phyloP scores from a whole-genome alignment of 768 basidiomycete genomes.

The Serpula lacrymans region DNA sequence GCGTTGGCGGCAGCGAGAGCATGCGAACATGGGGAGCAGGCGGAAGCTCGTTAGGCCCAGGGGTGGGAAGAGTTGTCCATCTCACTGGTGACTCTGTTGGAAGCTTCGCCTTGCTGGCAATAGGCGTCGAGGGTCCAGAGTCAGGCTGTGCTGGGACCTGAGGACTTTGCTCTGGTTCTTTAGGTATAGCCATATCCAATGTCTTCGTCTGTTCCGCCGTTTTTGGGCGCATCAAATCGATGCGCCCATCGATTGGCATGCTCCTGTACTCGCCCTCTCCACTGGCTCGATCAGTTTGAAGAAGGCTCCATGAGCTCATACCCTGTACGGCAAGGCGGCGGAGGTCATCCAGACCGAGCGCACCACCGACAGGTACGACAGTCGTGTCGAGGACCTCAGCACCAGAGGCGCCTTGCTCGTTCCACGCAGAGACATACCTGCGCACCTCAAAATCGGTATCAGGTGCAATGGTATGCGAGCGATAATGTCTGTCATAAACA shows the following conservation, averaged over 20 bases:
- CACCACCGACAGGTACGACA: slow-evolving; percentile 12
- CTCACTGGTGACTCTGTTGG: slow-evolving; percentile 32
- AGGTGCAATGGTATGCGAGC: slow-evolving; percentile 47
- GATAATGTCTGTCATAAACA: slow-evolving; percentile 87
- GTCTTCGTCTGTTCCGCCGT: slow-evolving; percentile 3
- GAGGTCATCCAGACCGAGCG: slow-evolving; percentile 41
- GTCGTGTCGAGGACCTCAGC: background rate
- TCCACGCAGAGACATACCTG: slow-evolving; percentile 76
- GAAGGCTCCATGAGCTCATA: slow-evolving; percentile 15
- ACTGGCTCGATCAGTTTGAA: slow-evolving; percentile 8
- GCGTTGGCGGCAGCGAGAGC: slow-evolving; percentile 46
- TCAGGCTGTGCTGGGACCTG: no score
- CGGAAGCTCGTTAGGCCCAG: slow-evolving; percentile 59
- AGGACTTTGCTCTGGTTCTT: no score
- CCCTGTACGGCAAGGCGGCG: slow-evolving; percentile 30
- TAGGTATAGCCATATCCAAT: no score
- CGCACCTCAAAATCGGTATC: slow-evolving; percentile 56
- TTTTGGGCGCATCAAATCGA: slow-evolving; percentile 72
- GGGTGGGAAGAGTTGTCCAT: slow-evolving; percentile 58
- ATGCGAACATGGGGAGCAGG: slow-evolving; percentile 52
- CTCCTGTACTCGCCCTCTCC: slow-evolving; percentile 74
- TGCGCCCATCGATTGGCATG: slow-evolving; percentile 83
- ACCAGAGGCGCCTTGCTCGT: slow-evolving; percentile 31
- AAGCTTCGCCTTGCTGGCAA: slow-evolving; percentile 25
- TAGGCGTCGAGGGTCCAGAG: slow-evolving; percentile 35